Base-by-base conservation (phyloP, 2,329 filamentous ascomycete species). In the Verticillium nonalfalfae region DNA sequence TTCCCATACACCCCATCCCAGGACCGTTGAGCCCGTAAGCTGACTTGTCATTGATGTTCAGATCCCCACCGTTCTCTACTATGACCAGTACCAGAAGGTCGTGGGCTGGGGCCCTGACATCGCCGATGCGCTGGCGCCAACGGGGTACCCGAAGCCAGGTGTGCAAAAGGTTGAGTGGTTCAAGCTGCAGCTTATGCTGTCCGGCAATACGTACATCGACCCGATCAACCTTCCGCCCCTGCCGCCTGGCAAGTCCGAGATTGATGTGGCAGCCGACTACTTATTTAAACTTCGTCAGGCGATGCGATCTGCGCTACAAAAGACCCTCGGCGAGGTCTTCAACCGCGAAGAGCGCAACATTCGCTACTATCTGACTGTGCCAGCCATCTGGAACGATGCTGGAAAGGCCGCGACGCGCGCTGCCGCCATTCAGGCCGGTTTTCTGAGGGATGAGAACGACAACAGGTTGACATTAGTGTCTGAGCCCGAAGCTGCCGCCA, bases 111-210 rank as follows among this genome's bases (percentile, higher is more conserved):
- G 95, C 65, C 93, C 94, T 61, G 95, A 99, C 81, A 98, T 98
- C 70, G 92, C 95, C 64, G 94, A 98, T 78, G 95, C 95, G 66
- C 85, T 98, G 66, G 94, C 95, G 59, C 95, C 95, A 35, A 98
- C 95, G 50, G 95, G 95, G 65, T 98, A 98, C 76, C 95, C 95
- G 68, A 98, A 98, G 81, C 91, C 91, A 38, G 94, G 94, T 66
- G 94, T 99, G 68, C 95, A 98, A 77, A 98, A 98, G 80, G 94
- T 98, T 31, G 95, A 98, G 79, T 99, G 95, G 95, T 98, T 99
- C 85, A 98, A 98, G 82, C 85, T 99, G 68, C 95, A 99, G 79
- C 87, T 99, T 61, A 98, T 98, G 95, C 85, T 97, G 65, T 97
- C 93, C 63, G 95, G 95, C 66, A 98, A 98, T 82, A 98, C 95